Conservation (phyloP, 768 basidiomycete genomes). For the Pleurotus pulmonarius region DNA sequence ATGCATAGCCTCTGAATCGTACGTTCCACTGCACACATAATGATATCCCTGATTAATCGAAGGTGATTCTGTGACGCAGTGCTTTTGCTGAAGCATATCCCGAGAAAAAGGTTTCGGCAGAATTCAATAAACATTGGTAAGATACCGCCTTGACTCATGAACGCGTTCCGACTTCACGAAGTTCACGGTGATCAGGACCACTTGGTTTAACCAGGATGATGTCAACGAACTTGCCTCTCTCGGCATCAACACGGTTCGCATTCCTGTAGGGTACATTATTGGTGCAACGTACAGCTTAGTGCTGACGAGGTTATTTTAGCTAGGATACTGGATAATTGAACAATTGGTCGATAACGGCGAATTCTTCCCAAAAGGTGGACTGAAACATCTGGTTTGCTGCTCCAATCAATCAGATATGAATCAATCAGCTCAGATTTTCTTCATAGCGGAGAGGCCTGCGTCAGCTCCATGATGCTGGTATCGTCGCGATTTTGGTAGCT, state of each 20-base stretch:
- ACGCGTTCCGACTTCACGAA: too few species aligned
- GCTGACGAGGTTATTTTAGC: slow-evolving; percentile 29
- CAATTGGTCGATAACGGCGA: slow-evolving; percentile 60
- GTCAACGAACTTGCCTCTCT: slow-evolving; percentile 47
- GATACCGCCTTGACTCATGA: background rate
- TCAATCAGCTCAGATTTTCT: too few species aligned
- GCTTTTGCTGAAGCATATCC: slow-evolving; percentile 60
- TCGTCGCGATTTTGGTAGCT: slow-evolving; percentile 59
- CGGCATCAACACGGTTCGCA: slow-evolving; percentile 73
- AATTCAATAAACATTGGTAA: slow-evolving; percentile 64
- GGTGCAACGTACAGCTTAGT: background rate
- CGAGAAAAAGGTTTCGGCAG: slow-evolving; percentile 44
- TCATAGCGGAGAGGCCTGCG: slow-evolving; percentile 57
- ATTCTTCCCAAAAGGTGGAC: slow-evolving; percentile 67
- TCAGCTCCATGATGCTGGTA: slow-evolving; percentile 59
- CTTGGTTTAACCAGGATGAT: slow-evolving; percentile 69
- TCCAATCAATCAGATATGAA: background rate
- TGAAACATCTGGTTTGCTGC: slow-evolving; percentile 52
- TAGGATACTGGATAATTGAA: slow-evolving; percentile 84
- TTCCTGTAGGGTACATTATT: slow-evolving; percentile 49
- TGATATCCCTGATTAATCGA: too few species aligned
- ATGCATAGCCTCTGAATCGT: slow-evolving; percentile 74
- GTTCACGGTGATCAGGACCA: slow-evolving; percentile 34
- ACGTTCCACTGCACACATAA: slow-evolving; percentile 9
- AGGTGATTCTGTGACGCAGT: slow-evolving; percentile 25